A percentile compares a stretch with the other conserved stretches of the same genome.
Conservation (phyloP, 108 stramenopile species). For the Fragilaria crotonensis region DNA sequence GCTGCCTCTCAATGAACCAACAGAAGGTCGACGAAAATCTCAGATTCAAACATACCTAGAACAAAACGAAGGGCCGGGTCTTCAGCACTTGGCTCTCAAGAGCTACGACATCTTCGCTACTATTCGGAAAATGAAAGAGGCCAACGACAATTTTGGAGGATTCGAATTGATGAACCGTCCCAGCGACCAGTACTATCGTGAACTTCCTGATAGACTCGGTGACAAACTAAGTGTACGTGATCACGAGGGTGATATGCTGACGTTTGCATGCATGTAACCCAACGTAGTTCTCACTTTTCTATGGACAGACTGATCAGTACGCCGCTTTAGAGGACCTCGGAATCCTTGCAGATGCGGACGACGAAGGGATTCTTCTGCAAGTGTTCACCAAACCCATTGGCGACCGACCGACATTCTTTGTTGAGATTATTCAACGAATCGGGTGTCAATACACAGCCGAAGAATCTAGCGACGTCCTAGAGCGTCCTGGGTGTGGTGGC, state of each 20-base stretch:
- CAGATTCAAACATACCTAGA: slow-evolving; percentile 83
- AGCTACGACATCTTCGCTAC: slow-evolving; percentile 76
- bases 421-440: slow-evolving; percentile 89
- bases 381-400: slow-evolving; percentile 84
- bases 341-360: slow-evolving; percentile 79
- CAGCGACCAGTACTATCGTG: slow-evolving; percentile 57
- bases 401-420: slow-evolving; percentile 79
- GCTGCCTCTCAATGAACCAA: slow-evolving; percentile 72
- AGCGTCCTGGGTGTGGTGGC: slow-evolving; percentile 79
- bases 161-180: slow-evolving; percentile 83
- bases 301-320: slow-evolving; percentile 26
- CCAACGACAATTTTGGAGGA: slow-evolving; percentile 53
- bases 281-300: neutral
- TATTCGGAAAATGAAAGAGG: slow-evolving; percentile 50
- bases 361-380: slow-evolving; percentile 79
- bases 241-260: neutral
- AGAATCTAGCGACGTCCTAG: slow-evolving; percentile 22
- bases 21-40: slow-evolving; percentile 47
- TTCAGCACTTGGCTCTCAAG: slow-evolving; percentile 85
- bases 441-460: slow-evolving; percentile 55
- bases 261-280: neutral
- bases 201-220: slow-evolving; percentile 39
- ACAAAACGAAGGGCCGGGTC: slow-evolving; percentile 77
- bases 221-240: slow-evolving; percentile 28
- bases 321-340: slow-evolving; percentile 58